Percentiles rank a stretch among this genome's conserved stretches.
Evolutionary conservation across 2,329 filamentous ascomycete genomes (phyloP).

Genomic region (Xylaria sp.): DNA sequence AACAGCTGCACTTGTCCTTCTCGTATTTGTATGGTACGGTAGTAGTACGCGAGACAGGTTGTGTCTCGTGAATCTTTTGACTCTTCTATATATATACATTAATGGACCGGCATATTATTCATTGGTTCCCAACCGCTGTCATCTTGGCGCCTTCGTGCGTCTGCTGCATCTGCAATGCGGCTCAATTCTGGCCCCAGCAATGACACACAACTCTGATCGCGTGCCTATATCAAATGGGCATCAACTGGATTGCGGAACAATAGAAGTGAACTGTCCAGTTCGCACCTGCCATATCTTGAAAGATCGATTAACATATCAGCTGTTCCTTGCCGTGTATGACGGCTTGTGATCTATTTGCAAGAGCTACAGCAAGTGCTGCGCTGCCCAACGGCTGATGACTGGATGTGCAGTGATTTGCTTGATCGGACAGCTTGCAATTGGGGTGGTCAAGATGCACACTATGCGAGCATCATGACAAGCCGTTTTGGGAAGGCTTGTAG

Average conservation of each 20-base stretch:
- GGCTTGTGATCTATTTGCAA: not conserved
- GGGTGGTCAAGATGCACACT: not conserved
- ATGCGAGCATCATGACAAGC: not conserved
- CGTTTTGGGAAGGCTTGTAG: not conserved
- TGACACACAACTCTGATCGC: not conserved
- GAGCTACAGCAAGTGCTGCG: not conserved
- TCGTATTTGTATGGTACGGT: not conserved
- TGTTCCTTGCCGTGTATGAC: not conserved
- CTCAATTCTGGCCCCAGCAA: conserved; percentile 1
- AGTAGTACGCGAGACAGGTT: not conserved
- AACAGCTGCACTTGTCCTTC: conserved; percentile 2
- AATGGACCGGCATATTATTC: not conserved
- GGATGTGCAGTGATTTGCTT: not conserved
- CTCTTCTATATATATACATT: conserved; percentile 15
- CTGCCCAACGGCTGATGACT: not conserved
- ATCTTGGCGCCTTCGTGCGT: not conserved
- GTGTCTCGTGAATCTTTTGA: not conserved
- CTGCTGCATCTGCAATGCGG: conserved; percentile 1
- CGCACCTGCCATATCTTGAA: not conserved
- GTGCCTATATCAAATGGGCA: not conserved
- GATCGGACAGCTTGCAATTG: not conserved
- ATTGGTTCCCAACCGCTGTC: not conserved
- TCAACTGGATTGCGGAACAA: not conserved
- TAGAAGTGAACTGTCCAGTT: not conserved
- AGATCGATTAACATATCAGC: not conserved